Evolutionary conservation across 495 filamentous ascomycete genomes (phyloP).

Genomic region (Friedmanniomyces endolithicus): DNA sequence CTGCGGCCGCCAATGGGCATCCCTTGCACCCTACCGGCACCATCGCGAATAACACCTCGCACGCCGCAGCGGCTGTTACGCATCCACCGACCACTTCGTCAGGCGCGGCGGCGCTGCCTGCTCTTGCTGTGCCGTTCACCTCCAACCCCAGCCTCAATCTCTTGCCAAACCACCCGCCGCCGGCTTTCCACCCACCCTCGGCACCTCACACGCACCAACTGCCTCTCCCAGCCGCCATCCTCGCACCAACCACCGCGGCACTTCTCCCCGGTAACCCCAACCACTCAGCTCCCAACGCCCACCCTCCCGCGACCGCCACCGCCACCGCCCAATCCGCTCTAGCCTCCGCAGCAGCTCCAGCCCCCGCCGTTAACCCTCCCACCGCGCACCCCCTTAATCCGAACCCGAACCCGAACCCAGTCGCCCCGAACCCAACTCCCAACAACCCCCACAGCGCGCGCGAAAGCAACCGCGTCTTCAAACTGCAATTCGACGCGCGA

Average conservation of each 20-base stretch:
- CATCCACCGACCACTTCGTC: not conserved
- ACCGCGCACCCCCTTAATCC: not conserved
- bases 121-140: not conserved
- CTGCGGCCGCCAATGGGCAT: not conserved
- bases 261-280: not conserved
- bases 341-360: not conserved
- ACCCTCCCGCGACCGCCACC: no score
- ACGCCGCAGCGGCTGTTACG: not conserved
- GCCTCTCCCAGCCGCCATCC: no score
- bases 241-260: no score
- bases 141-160: not conserved
- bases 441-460: conserved; percentile 28
- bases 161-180: not conserved
- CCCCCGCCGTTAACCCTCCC: not conserved
- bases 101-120: not conserved
- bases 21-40: not conserved
- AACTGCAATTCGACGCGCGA: conserved; percentile 88
- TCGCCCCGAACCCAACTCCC: not conserved
- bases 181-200: not conserved
- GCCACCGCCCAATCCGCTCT: not conserved
- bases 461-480: conserved; percentile 61
- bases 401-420: conserved; percentile 1
- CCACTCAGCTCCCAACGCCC: not conserved
- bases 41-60: not conserved
- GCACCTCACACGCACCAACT: not conserved